These are phyloP conservation scores for Nelumbo lutea DNA, from an alignment of 164 flowering plant genomes.

Conservation along the genomic window DNA sequence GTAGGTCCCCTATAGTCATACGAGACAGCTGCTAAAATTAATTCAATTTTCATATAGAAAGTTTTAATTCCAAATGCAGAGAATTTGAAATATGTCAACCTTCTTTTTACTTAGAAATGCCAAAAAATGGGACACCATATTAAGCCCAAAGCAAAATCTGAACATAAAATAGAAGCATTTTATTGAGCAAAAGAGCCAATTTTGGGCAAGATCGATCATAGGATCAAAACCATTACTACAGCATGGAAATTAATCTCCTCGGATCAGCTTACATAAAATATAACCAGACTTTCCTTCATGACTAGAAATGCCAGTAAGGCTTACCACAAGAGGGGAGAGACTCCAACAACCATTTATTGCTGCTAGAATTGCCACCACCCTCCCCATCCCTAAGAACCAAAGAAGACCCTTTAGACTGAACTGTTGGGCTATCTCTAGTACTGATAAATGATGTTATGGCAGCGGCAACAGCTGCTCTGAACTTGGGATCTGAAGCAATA, in stretches of 20 bases:
- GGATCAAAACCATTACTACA: neutral
- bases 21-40: too few species aligned
- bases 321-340: conserved; percentile 6
- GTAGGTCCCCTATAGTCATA: too few species aligned
- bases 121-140: too few species aligned
- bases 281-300: neutral
- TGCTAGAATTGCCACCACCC: conserved; percentile 21
- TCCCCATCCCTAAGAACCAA: conserved; percentile 24
- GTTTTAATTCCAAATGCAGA: too few species aligned
- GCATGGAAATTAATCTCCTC: too few species aligned
- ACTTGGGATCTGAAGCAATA: conserved; percentile 61
- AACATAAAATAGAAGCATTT: too few species aligned
- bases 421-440: conserved; percentile 31
- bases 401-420: conserved; percentile 4
- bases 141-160: too few species aligned
- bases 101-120: too few species aligned
- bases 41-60: too few species aligned
- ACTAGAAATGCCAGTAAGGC: conserved; percentile 5
- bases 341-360: conserved; percentile 17
- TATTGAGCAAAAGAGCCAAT: neutral
- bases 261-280: neutral
- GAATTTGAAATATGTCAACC: too few species aligned
- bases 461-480: conserved; percentile 71
- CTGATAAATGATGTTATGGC: conserved; percentile 56
- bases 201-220: neutral